Evolutionary conservation across 495 filamentous ascomycete genomes (phyloP), one percentile per base, ranked within the genome.

Genomic region (Parmelia sp.): DNA sequence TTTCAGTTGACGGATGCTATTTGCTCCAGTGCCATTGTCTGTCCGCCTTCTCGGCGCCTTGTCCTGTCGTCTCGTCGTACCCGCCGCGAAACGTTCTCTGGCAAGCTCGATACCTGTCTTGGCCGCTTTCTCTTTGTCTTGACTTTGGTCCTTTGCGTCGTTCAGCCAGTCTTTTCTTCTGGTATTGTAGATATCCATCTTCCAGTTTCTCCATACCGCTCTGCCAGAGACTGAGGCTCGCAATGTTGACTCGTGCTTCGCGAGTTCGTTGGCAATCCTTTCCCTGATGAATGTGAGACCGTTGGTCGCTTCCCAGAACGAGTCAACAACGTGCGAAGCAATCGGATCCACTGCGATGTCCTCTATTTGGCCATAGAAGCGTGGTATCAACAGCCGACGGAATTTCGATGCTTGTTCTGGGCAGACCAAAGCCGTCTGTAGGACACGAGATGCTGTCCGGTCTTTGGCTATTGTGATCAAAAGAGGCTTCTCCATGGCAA

Each of bases 201-300:
- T 84, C 95, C 94, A 98, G 65, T 94, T 90, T 61, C 87, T 79
- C 93, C 91, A 97, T 15, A 96, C 90, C 4, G 86, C 88, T 9
- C 92, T 78, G 4, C 94, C 94, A 31, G 88, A 79, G 67, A 83
- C 88, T 0, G 86, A 87, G 63, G 90, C 87, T 29, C 92, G 82
- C 23, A 98, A 77, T 15, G 79, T 72, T 39, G 79, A 67, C 72
- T 96, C 92, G 63, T 79, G 75, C 56, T 80, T 74, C 1, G 78
- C 71, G 11, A 91, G 71, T 69, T 89, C 86, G 62, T 85, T 79
- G 14, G 88, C 87, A 67, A 90, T 80, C 14, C 82, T 75, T 71
- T 90, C 86, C 57, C 87, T 82, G 65, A 89, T 79, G 66, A 88
- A 87, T 60, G 83, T 84, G 57, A 88, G 78, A 57, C 84, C 83